Conservation (phyloP, 805 yeast species). For the Wickerhamomyces sydowiorum region DNA sequence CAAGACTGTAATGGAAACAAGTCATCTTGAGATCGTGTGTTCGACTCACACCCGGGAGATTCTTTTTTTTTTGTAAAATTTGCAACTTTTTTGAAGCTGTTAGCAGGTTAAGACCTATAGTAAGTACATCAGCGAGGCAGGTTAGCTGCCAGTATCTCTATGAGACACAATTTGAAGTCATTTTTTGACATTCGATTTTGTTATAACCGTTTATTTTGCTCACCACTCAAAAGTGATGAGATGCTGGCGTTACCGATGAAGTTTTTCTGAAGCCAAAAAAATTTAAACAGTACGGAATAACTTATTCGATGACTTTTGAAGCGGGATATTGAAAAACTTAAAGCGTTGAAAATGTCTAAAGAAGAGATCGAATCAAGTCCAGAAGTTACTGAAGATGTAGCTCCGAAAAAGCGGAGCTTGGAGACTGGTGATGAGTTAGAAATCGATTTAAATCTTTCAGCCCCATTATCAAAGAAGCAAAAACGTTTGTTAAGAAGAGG, state of each 20-base stretch:
- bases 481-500: conserved; percentile 80
- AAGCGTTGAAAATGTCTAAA: conserved; percentile 1
- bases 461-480: conserved; percentile 89
- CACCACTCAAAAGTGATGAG: not conserved
- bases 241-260: not conserved
- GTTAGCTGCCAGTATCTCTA: no score
- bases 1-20: conserved; percentile 29
- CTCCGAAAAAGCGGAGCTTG: conserved; percentile 15
- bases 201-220: not conserved
- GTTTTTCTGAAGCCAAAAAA: not conserved
- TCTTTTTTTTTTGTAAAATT: conserved; percentile 9
- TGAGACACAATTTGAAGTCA: no score
- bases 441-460: conserved; percentile 61
- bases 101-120: no score
- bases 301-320: no score
- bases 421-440: conserved; percentile 41
- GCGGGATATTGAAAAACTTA: not conserved
- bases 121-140: no score
- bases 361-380: conserved; percentile 5
- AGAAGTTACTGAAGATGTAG: not conserved
- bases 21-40: conserved; percentile 34
- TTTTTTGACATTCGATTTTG: no score
- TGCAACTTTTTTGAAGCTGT: not conserved
- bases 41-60: conserved; percentile 35
- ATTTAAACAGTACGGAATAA: no score